A percentile compares a stretch with the other conserved stretches of the same genome.
phyloP scores from a whole-genome alignment of 176 grass and related monocot species.

The Neostapfia colusana region DNA sequence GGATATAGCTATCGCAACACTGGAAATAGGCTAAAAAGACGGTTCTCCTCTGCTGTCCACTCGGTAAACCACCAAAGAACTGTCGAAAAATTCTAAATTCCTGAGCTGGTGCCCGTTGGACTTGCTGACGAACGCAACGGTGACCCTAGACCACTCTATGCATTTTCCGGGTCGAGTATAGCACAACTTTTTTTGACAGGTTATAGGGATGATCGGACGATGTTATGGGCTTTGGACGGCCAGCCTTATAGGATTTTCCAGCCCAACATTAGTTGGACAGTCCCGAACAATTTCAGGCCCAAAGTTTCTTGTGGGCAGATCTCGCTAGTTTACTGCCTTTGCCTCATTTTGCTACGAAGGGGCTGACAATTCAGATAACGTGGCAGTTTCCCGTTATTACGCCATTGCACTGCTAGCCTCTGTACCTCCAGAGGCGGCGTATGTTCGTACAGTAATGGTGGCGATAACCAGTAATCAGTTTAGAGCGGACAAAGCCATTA shows the following conservation, averaged over 20 bases:
- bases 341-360: too few relatives aligned
- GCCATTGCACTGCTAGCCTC: too few relatives aligned
- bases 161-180: not conserved
- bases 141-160: not conserved
- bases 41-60: constrained; percentile 11
- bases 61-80: not conserved
- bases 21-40: not conserved
- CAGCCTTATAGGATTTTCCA: not conserved
- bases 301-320: not conserved
- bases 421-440: not conserved
- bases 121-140: not conserved
- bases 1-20: not conserved
- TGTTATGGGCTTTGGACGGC: not conserved
- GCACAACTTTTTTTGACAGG: not conserved
- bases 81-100: not conserved
- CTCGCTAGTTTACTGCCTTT: too few relatives aligned
- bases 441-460: not conserved
- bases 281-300: not conserved
- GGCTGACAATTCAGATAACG: not conserved
- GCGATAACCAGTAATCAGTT: not conserved
- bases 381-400: not conserved
- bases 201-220: not conserved
- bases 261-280: not conserved
- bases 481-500: not conserved
- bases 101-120: constrained; percentile 3